A percentile compares a stretch with the other conserved stretches of the same genome.
These are phyloP conservation scores for Hibiscus mutabilis DNA, from an alignment of 345 rosid species.

Conservation along the genomic window DNA sequence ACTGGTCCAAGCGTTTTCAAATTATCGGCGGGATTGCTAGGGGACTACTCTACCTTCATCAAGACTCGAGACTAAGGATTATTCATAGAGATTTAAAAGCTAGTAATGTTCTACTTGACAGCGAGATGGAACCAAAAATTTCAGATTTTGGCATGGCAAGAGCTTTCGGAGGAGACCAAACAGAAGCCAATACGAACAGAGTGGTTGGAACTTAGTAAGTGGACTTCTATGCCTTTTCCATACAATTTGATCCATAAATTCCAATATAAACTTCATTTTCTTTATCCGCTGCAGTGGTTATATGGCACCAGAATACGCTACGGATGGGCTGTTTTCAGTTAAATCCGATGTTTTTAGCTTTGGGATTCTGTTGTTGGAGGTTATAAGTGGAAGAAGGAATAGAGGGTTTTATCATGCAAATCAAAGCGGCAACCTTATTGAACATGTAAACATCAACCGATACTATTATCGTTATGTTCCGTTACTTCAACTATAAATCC, in stretches of 20 bases:
- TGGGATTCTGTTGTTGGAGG: slow-evolving; percentile 9
- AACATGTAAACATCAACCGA: background rate
- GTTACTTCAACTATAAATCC: slow-evolving; percentile 21
- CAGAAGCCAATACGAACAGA: slow-evolving; percentile 9
- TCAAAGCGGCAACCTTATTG: background rate
- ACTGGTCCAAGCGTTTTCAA: slow-evolving; percentile 4
- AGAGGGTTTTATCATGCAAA: slow-evolving; percentile 14
- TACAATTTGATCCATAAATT: background rate
- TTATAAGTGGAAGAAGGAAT: background rate
- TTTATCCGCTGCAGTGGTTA: background rate
- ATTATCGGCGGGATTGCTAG: slow-evolving; percentile 11
- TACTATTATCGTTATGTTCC: background rate
- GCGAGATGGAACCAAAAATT: slow-evolving; percentile 8
- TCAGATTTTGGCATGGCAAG: slow-evolving; percentile 15
- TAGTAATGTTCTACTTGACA: slow-evolving; percentile 15
- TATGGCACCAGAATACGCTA: slow-evolving; percentile 10
- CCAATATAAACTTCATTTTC: background rate
- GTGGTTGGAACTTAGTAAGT: slow-evolving; percentile 18
- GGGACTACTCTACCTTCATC: slow-evolving; percentile 15
- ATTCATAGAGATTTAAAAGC: slow-evolving; percentile 17
- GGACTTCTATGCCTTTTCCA: background rate
- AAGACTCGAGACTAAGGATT: slow-evolving; percentile 12
- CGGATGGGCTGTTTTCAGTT: background rate
- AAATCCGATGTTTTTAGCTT: slow-evolving; percentile 8
- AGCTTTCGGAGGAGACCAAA: slow-evolving; percentile 16